Conservation (phyloP, 2,329 filamentous ascomycete species). For the Ceratocystis alfenasii region DNA sequence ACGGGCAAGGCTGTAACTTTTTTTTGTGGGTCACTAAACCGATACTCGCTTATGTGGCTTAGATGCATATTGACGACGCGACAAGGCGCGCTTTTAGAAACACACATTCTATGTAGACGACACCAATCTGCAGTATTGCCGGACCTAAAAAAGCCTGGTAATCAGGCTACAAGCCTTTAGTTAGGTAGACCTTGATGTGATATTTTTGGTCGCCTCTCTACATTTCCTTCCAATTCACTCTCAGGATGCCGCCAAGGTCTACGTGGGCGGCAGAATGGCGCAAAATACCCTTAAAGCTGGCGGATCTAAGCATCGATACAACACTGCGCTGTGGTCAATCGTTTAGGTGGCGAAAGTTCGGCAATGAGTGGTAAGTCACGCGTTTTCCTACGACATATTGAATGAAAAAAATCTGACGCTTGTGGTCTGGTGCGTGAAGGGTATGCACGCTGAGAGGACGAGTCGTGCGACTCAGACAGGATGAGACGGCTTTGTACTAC, state of each 20-base stretch:
- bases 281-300: conserved; percentile 68
- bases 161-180: not conserved
- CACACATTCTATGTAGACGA: not conserved
- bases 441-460: conserved; percentile 76
- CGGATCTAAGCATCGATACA: conserved; percentile 87
- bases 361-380: conserved; percentile 61
- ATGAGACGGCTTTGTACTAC: conserved; percentile 67
- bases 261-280: conserved; percentile 45
- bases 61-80: conserved; percentile 17
- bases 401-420: conserved; percentile 9
- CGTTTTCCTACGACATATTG: not conserved
- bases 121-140: not conserved
- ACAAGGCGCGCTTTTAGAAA: conserved; percentile 9
- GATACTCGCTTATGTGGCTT: conserved; percentile 13
- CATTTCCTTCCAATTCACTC: conserved; percentile 5
- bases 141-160: conserved; percentile 1
- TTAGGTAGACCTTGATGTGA: conserved; percentile 9
- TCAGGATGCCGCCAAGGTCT: conserved; percentile 15
- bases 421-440: conserved; percentile 33
- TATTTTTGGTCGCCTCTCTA: conserved; percentile 4
- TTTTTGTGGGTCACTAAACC: conserved; percentile 18
- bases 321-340: conserved; percentile 91
- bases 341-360: conserved; percentile 83
- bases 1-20: conserved; percentile 22
- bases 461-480: conserved; percentile 75